These are phyloP conservation scores for Kodamaea laetipori DNA, from an alignment of 805 yeast species.

Conservation along the genomic window DNA sequence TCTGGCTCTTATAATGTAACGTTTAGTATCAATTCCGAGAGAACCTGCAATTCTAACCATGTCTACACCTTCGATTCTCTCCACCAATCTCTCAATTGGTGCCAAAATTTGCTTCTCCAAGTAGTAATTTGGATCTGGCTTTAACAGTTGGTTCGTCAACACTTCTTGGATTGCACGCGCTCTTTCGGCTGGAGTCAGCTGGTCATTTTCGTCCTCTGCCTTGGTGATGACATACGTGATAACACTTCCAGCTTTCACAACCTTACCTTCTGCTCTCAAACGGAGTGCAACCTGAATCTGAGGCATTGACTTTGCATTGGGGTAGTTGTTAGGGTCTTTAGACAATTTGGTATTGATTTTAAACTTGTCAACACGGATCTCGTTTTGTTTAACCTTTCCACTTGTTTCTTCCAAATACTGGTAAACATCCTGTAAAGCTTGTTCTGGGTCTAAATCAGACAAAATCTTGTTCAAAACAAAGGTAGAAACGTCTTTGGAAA, in stretches of 20 bases:
- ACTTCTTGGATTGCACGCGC: slow-evolving; percentile 83
- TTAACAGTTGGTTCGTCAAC: slow-evolving; percentile 50
- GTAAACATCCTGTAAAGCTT: slow-evolving; percentile 71
- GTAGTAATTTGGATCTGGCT: slow-evolving; percentile 77
- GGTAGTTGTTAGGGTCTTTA: slow-evolving; percentile 84
- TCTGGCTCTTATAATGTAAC: slow-evolving; percentile 51
- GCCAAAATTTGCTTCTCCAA: slow-evolving; percentile 87
- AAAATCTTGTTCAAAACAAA: slow-evolving; percentile 71
- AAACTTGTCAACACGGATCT: slow-evolving; percentile 65
- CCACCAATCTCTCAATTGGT: slow-evolving; percentile 86
- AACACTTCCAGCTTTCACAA: slow-evolving; percentile 85
- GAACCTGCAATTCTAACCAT: slow-evolving; percentile 72
- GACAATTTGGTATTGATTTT: slow-evolving; percentile 86
- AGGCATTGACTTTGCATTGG: slow-evolving; percentile 76
- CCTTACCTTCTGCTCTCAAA: slow-evolving; percentile 78
- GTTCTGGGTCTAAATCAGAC: slow-evolving; percentile 73
- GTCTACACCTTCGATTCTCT: slow-evolving; percentile 85
- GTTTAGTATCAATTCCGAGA: slow-evolving; percentile 74
- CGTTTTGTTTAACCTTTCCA: slow-evolving; percentile 56
- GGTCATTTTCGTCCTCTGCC: slow-evolving; percentile 33
- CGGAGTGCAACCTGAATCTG: slow-evolving; percentile 86
- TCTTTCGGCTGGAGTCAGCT: slow-evolving; percentile 64
- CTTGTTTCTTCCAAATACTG: slow-evolving; percentile 65
- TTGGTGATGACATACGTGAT: slow-evolving; percentile 79
- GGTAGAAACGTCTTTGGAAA: slow-evolving; percentile 85